Evolutionary conservation across 495 filamentous ascomycete genomes (phyloP).

Genomic region (Aspergillus baeticus): DNA sequence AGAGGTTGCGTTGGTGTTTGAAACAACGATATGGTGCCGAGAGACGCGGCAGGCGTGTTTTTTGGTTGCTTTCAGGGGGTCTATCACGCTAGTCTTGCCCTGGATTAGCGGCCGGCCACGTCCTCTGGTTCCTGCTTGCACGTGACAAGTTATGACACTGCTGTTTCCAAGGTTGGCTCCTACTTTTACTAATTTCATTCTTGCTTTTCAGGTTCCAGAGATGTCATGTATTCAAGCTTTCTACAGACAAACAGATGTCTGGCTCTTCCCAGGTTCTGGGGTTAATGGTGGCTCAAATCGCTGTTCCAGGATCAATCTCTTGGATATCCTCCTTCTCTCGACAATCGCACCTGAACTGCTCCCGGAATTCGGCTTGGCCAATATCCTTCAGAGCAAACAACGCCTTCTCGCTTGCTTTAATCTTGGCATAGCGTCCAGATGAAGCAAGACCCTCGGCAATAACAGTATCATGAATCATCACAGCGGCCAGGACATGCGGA

Average conservation of each 20-base stretch:
- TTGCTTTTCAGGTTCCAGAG: background rate
- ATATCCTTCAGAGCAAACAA: slow-evolving; percentile 57
- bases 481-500: slow-evolving; percentile 61
- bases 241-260: too few relatives aligned
- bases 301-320: slow-evolving; percentile 34
- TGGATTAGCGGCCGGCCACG: slow-evolving; percentile 3
- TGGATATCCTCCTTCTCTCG: slow-evolving; percentile 8
- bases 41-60: slow-evolving; percentile 14
- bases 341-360: slow-evolving; percentile 65
- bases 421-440: slow-evolving; percentile 69
- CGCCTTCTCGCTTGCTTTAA: slow-evolving; percentile 69
- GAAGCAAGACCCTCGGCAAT: slow-evolving; percentile 60
- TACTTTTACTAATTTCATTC: background rate
- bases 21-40: background rate
- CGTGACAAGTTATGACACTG: too few relatives aligned
- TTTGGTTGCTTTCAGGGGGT: slow-evolving; percentile 13
- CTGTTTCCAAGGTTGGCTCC: too few relatives aligned
- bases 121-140: slow-evolving; percentile 3
- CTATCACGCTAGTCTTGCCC: slow-evolving; percentile 1
- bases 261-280: background rate
- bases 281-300: slow-evolving; percentile 25
- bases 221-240: too few relatives aligned
- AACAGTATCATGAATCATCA: slow-evolving; percentile 73
- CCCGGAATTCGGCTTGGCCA: slow-evolving; percentile 56
- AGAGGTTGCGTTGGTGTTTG: slow-evolving; percentile 4